phyloP scores from a whole-genome alignment of 345 rosid genomes.

The Euphorbia peplus region DNA sequence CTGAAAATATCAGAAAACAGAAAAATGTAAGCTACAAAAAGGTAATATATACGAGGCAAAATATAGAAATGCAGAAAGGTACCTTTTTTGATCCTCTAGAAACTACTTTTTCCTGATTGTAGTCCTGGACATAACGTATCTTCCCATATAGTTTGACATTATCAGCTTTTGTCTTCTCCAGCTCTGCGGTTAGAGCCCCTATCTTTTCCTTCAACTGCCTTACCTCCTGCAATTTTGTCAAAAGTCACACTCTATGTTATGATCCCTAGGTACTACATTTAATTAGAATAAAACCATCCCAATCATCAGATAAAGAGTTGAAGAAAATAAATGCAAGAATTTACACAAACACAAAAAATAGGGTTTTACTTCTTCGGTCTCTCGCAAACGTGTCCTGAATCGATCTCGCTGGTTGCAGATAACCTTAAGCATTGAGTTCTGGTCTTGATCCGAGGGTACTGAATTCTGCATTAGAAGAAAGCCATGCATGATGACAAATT shows the following conservation, averaged over 20 bases:
- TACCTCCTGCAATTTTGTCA: slow-evolving; percentile 53
- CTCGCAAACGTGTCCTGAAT: slow-evolving; percentile 75
- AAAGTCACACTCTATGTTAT: not conserved
- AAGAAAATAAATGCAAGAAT: not conserved
- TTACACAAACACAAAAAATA: not conserved
- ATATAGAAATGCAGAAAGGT: slow-evolving; percentile 1
- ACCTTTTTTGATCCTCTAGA: slow-evolving; percentile 97
- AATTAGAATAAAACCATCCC: not conserved
- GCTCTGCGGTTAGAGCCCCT: slow-evolving; percentile 60
- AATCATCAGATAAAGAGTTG: slow-evolving; percentile 7
- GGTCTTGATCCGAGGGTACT: slow-evolving; percentile 83
- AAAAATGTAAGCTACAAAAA: slow-evolving; percentile 12
- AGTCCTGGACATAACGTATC: slow-evolving; percentile 94
- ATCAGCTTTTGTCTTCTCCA: slow-evolving; percentile 93
- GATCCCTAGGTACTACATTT: slow-evolving; percentile 5
- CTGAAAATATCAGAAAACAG: slow-evolving; percentile 35
- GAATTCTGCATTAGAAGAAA: slow-evolving; percentile 43
- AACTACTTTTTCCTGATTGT: slow-evolving; percentile 87
- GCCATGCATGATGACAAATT: slow-evolving; percentile 9
- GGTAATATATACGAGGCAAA: slow-evolving; percentile 3
- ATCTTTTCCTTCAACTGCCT: slow-evolving; percentile 87
- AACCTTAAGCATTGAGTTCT: slow-evolving; percentile 96
- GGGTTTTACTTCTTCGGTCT: slow-evolving; percentile 79
- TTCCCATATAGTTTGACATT: slow-evolving; percentile 94
- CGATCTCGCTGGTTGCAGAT: slow-evolving; percentile 94